Conservation (phyloP, 2,329 filamentous ascomycete species). For the Fusarium sp. region DNA sequence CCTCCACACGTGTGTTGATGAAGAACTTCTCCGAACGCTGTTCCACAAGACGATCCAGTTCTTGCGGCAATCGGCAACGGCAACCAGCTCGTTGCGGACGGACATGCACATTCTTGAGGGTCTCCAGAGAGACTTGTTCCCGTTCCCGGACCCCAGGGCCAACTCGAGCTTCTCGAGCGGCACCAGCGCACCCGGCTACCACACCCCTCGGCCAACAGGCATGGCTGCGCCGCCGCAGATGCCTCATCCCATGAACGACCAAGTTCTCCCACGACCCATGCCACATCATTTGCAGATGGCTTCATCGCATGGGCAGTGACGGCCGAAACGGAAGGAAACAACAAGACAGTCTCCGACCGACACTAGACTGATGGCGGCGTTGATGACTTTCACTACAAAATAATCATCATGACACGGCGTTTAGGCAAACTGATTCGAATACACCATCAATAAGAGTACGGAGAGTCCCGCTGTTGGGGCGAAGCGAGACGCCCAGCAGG, state of each 20-base stretch:
- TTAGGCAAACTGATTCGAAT: conserved; percentile 34
- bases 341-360: not conserved
- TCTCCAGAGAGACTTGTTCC: conserved; percentile 64
- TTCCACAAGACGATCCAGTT: conserved; percentile 84
- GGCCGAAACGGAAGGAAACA: not conserved
- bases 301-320: conserved; percentile 41
- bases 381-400: conserved; percentile 38
- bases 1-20: conserved; percentile 72
- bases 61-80: conserved; percentile 77
- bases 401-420: conserved; percentile 44
- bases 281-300: conserved; percentile 46
- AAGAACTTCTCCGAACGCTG: conserved; percentile 70
- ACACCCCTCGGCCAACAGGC: conserved; percentile 43
- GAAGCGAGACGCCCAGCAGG: conserved; percentile 15
- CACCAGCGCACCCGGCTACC: conserved; percentile 50
- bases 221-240: conserved; percentile 47
- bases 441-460: conserved; percentile 25
- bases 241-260: conserved; percentile 42
- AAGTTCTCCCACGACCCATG: conserved; percentile 45
- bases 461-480: conserved; percentile 28
- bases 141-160: conserved; percentile 47
- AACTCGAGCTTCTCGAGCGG: conserved; percentile 63
- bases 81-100: conserved; percentile 80
- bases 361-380: conserved; percentile 8
- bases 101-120: conserved; percentile 82